phyloP scores from a whole-genome alignment of 495 filamentous ascomycete genomes.

The Aspergillus heteromorphus region DNA sequence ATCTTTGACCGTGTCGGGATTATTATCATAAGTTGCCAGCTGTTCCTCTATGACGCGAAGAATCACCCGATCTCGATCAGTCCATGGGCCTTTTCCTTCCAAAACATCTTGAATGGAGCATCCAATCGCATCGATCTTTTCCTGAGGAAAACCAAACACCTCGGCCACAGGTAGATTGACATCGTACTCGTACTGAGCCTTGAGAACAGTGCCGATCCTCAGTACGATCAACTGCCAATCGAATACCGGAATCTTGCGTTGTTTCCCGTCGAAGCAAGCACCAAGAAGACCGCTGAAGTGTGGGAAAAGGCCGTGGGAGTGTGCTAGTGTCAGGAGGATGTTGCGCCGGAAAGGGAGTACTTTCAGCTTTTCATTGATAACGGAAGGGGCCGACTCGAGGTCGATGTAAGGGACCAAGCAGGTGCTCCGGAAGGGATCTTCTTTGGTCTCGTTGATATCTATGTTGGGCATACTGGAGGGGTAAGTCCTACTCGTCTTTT shows the following conservation, averaged over 20 bases:
- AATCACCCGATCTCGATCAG: conserved; percentile 1
- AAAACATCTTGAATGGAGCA: background rate
- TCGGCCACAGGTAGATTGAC: conserved; percentile 7
- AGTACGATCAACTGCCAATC: conserved; percentile 8
- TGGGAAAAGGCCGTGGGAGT: background rate
- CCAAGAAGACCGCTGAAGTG: background rate
- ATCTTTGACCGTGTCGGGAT: background rate
- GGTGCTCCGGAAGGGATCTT: background rate
- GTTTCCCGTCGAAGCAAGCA: conserved; percentile 1
- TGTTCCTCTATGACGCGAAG: conserved; percentile 10
- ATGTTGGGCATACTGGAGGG: background rate
- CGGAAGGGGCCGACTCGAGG: background rate
- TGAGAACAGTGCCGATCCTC: background rate
- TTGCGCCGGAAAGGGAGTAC: conserved; percentile 3
- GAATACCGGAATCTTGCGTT: background rate
- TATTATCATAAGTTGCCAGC: conserved; percentile 2
- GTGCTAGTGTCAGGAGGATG: background rate
- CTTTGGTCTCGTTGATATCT: background rate
- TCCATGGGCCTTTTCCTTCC: conserved; percentile 1
- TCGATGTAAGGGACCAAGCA: conserved; percentile 1
- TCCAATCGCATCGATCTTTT: conserved; percentile 3
- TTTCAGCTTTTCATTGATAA: background rate
- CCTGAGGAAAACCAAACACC: background rate
- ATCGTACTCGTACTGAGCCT: conserved; percentile 4
- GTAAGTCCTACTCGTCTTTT: background rate